Percentiles rank a stretch among this genome's conserved stretches.
These are phyloP conservation scores for Geotrichum klebahnii DNA, from an alignment of 1,139 yeast species.

Conservation along the genomic window DNA sequence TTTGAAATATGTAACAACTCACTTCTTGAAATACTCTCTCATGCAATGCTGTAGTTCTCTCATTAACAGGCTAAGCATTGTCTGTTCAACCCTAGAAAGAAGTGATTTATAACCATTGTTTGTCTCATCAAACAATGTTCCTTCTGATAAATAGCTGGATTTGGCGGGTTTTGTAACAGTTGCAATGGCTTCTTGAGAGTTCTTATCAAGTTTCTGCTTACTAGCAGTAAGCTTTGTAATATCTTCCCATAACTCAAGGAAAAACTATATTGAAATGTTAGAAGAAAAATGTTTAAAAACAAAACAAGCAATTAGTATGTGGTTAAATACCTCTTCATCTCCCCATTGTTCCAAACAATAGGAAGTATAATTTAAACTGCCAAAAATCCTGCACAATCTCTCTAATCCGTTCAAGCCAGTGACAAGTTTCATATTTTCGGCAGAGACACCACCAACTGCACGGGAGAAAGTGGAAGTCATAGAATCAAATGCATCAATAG, in stretches of 20 bases:
- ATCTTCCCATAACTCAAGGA: slow-evolving; percentile 56
- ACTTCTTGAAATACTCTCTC: slow-evolving; percentile 47
- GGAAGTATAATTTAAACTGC: slow-evolving; percentile 54
- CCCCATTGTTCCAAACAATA: slow-evolving; percentile 60
- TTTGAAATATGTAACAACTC: background rate
- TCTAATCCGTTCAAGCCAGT: slow-evolving; percentile 51
- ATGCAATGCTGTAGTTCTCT: slow-evolving; percentile 50
- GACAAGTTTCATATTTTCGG: slow-evolving; percentile 41
- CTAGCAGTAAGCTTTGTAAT: slow-evolving; percentile 28
- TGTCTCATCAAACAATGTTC: slow-evolving; percentile 55
- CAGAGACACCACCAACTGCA: slow-evolving; percentile 41
- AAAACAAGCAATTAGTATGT: background rate
- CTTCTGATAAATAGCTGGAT: slow-evolving; percentile 27
- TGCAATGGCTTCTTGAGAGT: slow-evolving; percentile 19
- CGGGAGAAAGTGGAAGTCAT: slow-evolving; percentile 41
- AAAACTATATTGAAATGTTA: slow-evolving; percentile 36
- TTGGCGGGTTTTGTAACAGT: slow-evolving; percentile 21
- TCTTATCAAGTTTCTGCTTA: slow-evolving; percentile 23
- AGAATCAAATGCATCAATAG: slow-evolving; percentile 49
- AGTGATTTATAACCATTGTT: slow-evolving; percentile 48
- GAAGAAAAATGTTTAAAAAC: background rate
- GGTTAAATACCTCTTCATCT: slow-evolving; percentile 46
- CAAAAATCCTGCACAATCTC: slow-evolving; percentile 55
- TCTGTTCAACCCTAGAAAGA: slow-evolving; percentile 40
- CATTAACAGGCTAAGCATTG: slow-evolving; percentile 47